Base-by-base conservation (phyloP, 2,329 filamentous ascomycete species). In the Aspergillus pseudoviridinutans region DNA sequence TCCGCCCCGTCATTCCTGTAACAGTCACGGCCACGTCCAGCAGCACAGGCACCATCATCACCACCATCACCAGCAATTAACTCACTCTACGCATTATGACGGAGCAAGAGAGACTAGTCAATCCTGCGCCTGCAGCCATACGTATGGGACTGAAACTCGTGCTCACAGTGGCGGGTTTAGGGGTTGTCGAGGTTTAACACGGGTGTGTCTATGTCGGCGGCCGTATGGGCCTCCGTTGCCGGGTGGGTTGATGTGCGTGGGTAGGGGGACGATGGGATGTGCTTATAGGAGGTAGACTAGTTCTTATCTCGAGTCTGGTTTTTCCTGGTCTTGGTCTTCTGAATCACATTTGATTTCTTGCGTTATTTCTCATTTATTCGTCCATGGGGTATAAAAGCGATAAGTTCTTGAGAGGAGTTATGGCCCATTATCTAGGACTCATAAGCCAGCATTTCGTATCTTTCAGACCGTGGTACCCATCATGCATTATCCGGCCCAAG, bases 211-310 rank as follows among this genome's bases (percentile, higher is more conserved):
- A 14, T 38, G 32, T 7, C 32, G 42, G 27, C 55, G 46, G 53
- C 54, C 56, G 28, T 62, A 60, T 55, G 60, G 60, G 5, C 58
- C 58, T 49, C 56, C 60, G n/a, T 50, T 59, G 55, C 58, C 60
- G 27, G 47, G 32, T 38, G 32, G 14, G 32, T 38, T 57, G 50
- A 38, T 58, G 51, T 51, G 53, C 38, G 41, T 54, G 51, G 47
- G 24, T 9, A 42, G 51, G 7, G 54, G 42, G 25, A 27, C 14
- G 46, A 38, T 46, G 42, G 42, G 42, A 24, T 46, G 42, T 46
- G 42, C 2, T 25, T 24, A n/a, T 27, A 24, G 22, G 20, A 47
- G 44, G 6, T 47, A 25, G 25, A 25, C 25, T 25, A 47, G 44
- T 25, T 14, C 32, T 38, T 38, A 17, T 38, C 32, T 38, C 1